These are phyloP conservation scores for Russula ochroleuca DNA, from an alignment of 768 basidiomycete species.

Conservation along the genomic window DNA sequence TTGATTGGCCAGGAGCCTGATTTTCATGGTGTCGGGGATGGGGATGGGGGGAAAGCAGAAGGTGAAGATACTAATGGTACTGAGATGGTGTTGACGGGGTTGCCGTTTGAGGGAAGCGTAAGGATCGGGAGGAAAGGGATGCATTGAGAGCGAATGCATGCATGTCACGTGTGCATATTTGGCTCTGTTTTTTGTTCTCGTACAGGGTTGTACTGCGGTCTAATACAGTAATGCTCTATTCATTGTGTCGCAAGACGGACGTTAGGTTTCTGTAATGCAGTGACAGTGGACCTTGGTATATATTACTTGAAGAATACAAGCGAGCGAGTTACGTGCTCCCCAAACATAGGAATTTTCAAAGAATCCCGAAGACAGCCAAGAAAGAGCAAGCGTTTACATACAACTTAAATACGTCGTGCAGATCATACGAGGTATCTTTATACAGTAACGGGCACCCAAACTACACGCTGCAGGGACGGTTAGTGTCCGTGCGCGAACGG, in stretches of 20 bases:
- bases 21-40: neutral
- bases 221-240: too few species aligned
- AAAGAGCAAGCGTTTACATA: neutral
- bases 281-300: neutral
- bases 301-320: neutral
- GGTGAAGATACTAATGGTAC: neutral
- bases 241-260: neutral
- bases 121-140: conserved; percentile 16
- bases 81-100: conserved; percentile 16
- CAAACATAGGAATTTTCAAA: neutral
- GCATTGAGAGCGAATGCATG: neutral
- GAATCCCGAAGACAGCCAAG: neutral
- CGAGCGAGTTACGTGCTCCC: neutral
- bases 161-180: neutral
- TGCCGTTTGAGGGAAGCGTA: conserved; percentile 26
- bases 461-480: neutral
- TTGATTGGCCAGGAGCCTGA: neutral
- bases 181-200: neutral
- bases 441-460: neutral
- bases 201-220: too few species aligned
- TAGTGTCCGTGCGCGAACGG: neutral
- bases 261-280: neutral
- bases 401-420: neutral
- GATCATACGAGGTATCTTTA: neutral
- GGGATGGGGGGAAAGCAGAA: neutral